A percentile compares a stretch with the other conserved stretches of the same genome.
These are phyloP conservation scores for Angomonas deanei DNA, from an alignment of 208 protist species.

Conservation along the genomic window DNA sequence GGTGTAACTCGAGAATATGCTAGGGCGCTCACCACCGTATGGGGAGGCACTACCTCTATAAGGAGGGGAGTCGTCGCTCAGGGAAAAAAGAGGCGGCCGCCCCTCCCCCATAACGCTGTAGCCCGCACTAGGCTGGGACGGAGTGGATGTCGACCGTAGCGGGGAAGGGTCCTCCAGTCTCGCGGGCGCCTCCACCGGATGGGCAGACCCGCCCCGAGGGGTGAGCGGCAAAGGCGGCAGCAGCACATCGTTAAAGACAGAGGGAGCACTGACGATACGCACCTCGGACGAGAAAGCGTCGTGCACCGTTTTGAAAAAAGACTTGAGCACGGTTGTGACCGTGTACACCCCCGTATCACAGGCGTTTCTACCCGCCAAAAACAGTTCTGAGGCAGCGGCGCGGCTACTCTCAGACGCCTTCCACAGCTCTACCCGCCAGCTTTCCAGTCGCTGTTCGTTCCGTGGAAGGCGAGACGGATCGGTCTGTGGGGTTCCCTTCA, in stretches of 20 bases:
- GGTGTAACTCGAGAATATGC: too few species aligned
- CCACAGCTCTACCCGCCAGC: conserved; percentile 75
- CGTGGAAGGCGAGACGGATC: conserved; percentile 66
- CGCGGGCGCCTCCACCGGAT: conserved; percentile 1
- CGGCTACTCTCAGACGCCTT: conserved; percentile 52
- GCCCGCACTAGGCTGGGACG: too few species aligned
- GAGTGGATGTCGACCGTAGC: too few species aligned
- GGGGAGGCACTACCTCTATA: too few species aligned
- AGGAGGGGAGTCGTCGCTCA: background rate
- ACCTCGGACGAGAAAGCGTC: conserved; percentile 34
- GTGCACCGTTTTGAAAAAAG: conserved; percentile 42
- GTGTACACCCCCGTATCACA: conserved; percentile 62
- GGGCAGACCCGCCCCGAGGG: conserved; percentile 24
- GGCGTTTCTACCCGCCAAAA: conserved; percentile 42
- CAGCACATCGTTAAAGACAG: conserved; percentile 42
- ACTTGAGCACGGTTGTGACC: conserved; percentile 41
- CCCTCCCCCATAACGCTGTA: too few species aligned
- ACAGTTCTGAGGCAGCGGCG: conserved; percentile 55
- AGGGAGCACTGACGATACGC: conserved; percentile 31
- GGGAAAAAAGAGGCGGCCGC: background rate
- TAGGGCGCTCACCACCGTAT: too few species aligned
- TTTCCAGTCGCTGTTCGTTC: conserved; percentile 72
- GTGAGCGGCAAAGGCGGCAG: conserved; percentile 50
- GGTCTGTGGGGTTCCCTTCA: conserved; percentile 38
- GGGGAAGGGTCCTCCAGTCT: background rate